Base-by-base conservation (phyloP, 129 eudicot species). In the Rutidosis leptorrhynchoides region DNA sequence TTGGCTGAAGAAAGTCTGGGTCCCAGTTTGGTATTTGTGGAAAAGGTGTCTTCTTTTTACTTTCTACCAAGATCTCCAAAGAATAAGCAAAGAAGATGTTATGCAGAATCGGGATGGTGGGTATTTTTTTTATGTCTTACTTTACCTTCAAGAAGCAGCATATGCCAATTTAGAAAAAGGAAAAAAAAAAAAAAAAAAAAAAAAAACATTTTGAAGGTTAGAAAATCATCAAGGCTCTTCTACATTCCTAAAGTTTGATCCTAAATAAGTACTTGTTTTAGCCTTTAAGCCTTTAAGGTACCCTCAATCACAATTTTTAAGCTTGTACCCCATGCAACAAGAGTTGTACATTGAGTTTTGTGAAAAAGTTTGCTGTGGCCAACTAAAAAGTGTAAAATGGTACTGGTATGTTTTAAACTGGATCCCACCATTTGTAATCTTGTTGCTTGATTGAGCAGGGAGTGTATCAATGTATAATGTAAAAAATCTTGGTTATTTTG, bases 371-470 rank as follows among this genome's bases (percentile, higher is more conserved):
- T 26, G 64, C 64, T 24, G 62, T 71, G 21, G 59, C 58, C 78
- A 64, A 37, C 52, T 74, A 53, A 66, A 74, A 66, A 75, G 79
- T 61, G 51, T 61, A 33, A 45, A 43, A 51, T 67, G 79, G 74
- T 75, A n/a, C n/a, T n/a, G n/a, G n/a, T n/a, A n/a, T n/a, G 79
- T 75, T 69, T 74, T 75, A 75, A 40, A 68, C 51, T 68, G 79
- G 51, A 60, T 69, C 79, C 79, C 74, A 68, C 74, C 69, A 32
- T 51, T 75, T 68, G 70, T 68, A 68, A 62, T 68, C 37, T 68
- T 58, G 64, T 60, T 68, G 64, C 48, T 68, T 68, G 69, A 75
- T 67, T 68, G 69, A 55, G 61, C 68, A 60, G 51, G 69, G 64
- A 56, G 58, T 75, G 74, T 61, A 67, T 58, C 62, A n/a, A 67